phyloP scores from a whole-genome alignment of 2,329 filamentous ascomycete genomes.

The Pseudocercospora crystallina region DNA sequence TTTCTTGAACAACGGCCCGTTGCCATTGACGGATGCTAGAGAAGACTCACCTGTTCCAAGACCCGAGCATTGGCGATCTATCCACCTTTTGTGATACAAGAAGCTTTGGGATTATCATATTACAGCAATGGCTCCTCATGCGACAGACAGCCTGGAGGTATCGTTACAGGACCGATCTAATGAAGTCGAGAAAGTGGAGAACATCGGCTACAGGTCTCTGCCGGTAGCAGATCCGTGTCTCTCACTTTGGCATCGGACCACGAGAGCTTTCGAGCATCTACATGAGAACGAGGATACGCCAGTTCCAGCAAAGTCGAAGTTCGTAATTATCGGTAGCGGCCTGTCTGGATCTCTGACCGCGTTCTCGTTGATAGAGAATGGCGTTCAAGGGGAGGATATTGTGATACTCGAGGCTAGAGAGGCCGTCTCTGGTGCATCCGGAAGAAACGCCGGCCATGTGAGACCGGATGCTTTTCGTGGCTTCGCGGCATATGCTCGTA shows the following conservation, averaged over 20 bases:
- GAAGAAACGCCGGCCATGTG: constrained; percentile 48
- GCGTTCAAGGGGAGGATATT: constrained; percentile 37
- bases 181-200: not conserved
- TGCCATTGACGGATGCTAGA: no score
- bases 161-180: no score
- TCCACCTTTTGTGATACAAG: no score
- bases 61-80: no score
- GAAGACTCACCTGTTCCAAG: no score
- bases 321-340: constrained; percentile 46
- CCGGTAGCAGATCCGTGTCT: constrained; percentile 33
- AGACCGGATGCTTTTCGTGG: constrained; percentile 51
- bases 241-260: constrained; percentile 49
- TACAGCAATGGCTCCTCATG: constrained; percentile 22
- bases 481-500: constrained; percentile 44
- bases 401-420: constrained; percentile 47
- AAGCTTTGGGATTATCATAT: not conserved
- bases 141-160: constrained; percentile 3
- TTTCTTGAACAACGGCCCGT: not conserved
- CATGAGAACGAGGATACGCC: constrained; percentile 38
- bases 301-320: constrained; percentile 35
- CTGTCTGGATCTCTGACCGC: constrained; percentile 44
- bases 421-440: constrained; percentile 46
- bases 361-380: constrained; percentile 40
- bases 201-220: constrained; percentile 15
- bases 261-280: constrained; percentile 44